A percentile compares a stretch with the other conserved stretches of the same genome.
phyloP scores from a whole-genome alignment of 2,329 filamentous ascomycete genomes.

The Nemania abortiva region DNA sequence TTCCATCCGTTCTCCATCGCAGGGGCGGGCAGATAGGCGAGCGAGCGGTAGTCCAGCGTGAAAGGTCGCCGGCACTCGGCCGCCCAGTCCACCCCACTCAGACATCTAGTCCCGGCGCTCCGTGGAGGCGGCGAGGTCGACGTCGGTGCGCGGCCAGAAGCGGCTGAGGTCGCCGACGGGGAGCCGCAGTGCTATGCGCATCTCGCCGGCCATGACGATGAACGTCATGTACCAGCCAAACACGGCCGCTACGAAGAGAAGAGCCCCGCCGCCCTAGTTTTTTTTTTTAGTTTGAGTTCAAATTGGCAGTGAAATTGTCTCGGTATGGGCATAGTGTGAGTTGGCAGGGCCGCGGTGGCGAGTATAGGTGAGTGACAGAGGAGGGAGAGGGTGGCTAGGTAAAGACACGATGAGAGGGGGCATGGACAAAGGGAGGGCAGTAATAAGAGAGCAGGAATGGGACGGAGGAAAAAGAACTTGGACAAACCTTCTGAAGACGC shows the following conservation, averaged over 20 bases:
- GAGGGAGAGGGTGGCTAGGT: neutral
- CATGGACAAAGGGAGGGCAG: neutral
- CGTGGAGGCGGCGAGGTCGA: conserved; percentile 43
- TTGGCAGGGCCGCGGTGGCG: neutral
- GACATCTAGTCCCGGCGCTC: neutral
- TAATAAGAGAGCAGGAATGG: too few species aligned
- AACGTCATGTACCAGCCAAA: conserved; percentile 66
- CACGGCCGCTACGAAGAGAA: conserved; percentile 60
- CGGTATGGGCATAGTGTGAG: too few species aligned
- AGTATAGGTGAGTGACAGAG: neutral
- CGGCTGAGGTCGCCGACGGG: conserved; percentile 65
- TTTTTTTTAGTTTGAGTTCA: too few species aligned
- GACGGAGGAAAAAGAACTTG: conserved; percentile 20
- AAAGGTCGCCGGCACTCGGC: too few species aligned
- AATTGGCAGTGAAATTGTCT: too few species aligned
- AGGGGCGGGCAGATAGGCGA: too few species aligned
- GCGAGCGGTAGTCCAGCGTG: too few species aligned
- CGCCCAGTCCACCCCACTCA: too few species aligned
- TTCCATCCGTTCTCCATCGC: neutral
- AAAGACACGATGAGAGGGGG: neutral
- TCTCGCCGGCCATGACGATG: conserved; percentile 66
- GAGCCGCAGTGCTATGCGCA: conserved; percentile 61
- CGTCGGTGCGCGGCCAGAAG: conserved; percentile 59
- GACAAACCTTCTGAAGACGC: conserved; percentile 58
- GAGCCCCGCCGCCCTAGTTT: conserved; percentile 55